Base-by-base conservation (phyloP, 371 early-diverging fungal genomes). In the Apophysomyces elegans region DNA sequence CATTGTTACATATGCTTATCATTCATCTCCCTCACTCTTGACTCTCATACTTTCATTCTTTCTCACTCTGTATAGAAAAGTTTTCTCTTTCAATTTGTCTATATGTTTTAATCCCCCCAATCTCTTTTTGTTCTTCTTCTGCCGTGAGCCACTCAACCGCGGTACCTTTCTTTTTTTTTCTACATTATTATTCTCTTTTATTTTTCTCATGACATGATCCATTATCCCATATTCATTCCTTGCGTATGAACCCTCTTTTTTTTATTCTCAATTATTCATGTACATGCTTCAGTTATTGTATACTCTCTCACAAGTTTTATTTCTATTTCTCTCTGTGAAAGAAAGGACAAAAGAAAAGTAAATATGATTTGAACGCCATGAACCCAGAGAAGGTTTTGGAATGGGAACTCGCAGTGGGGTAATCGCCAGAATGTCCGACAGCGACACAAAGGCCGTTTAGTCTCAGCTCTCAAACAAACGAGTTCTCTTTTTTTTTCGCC, bases 21-120 rank as follows among this genome's bases (percentile, higher is more conserved):
- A 50, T 50, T 50, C 54, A 50, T 50, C 54, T 50, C 54, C 54
- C 54, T 50, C 54, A 50, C 54, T 50, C 54, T 26, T 50, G 54
- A 50, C n/a, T 21, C n/a, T 21, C 47, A 47, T n/a, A 47, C 54
- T 50, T 26, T 21, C 21, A 50, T 21, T 50, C 54, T 7, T 21
- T 50, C 21, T 16, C 21, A 21, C 21, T 50, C 54, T 50, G 54
- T 50, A 50, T 50, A 50, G 54, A 50, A 50, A 50, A 50, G 7
- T n/a, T 50, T n/a, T 50, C 21, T 50, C 21, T 50, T 50, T 8
- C 8, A 50, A 50, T 21, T 50, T 50, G 54, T 50, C 21, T 50
- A 50, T 50, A 50, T 50, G 54, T 50, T 47, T 45, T 50, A 50
- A 50, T 50, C 54, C 54, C 21, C 54, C 54, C 21, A 4, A 16